Base-by-base conservation (phyloP, 108 stramenopile genomes). In the Cyclostephanos tholiformis region DNA sequence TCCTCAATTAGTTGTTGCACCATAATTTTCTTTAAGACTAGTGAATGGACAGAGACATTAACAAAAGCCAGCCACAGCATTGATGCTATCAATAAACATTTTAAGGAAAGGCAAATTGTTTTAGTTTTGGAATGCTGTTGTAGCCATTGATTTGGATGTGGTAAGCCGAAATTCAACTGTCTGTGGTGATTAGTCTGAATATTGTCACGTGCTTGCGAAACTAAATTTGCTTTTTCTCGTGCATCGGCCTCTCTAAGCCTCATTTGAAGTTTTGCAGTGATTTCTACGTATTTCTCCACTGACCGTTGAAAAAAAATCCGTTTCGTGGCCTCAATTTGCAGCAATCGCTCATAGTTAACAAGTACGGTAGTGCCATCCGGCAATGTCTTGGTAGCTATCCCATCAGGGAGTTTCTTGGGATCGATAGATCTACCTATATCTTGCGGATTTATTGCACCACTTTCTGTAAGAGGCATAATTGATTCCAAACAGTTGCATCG, bases 291-390 rank as follows among this genome's bases (percentile, higher is more conserved):
- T 1, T 8, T 39, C 22, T 35, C 20, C 22, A 64, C 38, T 7
- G 63, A 64, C 39, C 63, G 63, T 43, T 64, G 63, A 19, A 64
- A 35, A 5, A 64, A 64, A 39, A 64, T 64, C 12, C 63, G 63
- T 39, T 64, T 64, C 39, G 39, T 43, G 32, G 63, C 63, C 41
- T 64, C 63, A 8, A 43, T 64, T 20, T 64, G 63, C 22, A 64
- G 17, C 39, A 64, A 43, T 64, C 39, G 36, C 23, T 64, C 63
- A 41, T 64, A 64, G 63, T 64, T 64, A 3, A 64, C 63, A 20
- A 64, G 20, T 6, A 64, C 63, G 36, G 63, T 38, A 0, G 63
- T 64, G 32, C 63, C 63, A 41, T 64, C 23, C 12, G 63, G 63
- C 22, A 64, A 22, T 22, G 22, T 14, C 39, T 64, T 64, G 20